Evolutionary conservation across 1,284 basidiomycete species (phyloP).

Genomic region (Trichosporon sp.): DNA sequence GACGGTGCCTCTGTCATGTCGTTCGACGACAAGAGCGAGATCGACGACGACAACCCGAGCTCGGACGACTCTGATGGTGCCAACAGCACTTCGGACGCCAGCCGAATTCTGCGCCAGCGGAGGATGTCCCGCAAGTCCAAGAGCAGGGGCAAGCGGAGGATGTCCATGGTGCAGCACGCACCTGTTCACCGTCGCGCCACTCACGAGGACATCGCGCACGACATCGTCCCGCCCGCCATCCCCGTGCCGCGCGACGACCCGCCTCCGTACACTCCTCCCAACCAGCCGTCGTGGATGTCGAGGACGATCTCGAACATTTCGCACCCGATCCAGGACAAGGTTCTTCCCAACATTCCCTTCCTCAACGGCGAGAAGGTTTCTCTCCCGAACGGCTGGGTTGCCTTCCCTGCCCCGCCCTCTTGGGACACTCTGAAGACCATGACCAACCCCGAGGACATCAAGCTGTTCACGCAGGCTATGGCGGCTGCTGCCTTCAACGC

Average conservation of each 20-base stretch:
- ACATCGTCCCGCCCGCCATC: constrained; percentile 4
- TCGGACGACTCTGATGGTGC: constrained; percentile 32
- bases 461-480: constrained; percentile 44
- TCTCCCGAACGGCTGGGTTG: constrained; percentile 31
- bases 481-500: constrained; percentile 43
- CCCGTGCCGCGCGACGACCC: constrained; percentile 28
- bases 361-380: constrained; percentile 11
- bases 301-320: constrained; percentile 37
- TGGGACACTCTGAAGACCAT: constrained; percentile 42
- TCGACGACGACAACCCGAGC: constrained; percentile 47
- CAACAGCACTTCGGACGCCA: constrained; percentile 11
- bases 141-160: constrained; percentile 20
- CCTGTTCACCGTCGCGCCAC: neutral
- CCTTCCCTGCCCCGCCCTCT: constrained; percentile 36
- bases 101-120: constrained; percentile 13
- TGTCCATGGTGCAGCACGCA: neutral
- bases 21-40: constrained; percentile 30
- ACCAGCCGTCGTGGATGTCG: constrained; percentile 37
- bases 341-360: constrained; percentile 33
- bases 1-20: constrained; percentile 8
- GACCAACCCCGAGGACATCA: constrained; percentile 42
- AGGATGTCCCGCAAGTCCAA: constrained; percentile 7
- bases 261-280: constrained; percentile 36
- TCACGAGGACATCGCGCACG: constrained; percentile 2
- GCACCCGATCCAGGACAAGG: constrained; percentile 32